Conservation (phyloP, 2,329 filamentous ascomycete species). For the Pseudogymnoascus sp. region DNA sequence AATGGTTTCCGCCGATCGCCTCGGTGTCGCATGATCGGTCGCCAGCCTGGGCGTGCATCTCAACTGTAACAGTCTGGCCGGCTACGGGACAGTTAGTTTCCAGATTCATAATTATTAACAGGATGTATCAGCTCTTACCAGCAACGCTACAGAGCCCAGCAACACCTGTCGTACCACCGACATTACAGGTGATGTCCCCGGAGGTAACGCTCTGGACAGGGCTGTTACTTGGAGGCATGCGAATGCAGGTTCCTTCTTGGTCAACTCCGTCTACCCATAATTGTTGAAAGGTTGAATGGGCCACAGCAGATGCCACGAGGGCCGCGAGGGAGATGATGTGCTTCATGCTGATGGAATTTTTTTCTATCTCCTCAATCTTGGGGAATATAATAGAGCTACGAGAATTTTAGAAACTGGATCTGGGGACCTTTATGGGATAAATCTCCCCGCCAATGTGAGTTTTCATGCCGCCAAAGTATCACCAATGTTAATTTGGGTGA, state of each 20-base stretch:
- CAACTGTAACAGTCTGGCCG: slow-evolving; percentile 39
- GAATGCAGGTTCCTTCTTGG: slow-evolving; percentile 41
- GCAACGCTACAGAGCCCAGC: slow-evolving; percentile 23
- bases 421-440: not conserved
- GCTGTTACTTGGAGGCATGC: slow-evolving; percentile 42
- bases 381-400: not conserved
- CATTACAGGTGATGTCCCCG: slow-evolving; percentile 41
- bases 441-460: not conserved
- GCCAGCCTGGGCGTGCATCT: slow-evolving; percentile 47
- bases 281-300: slow-evolving; percentile 39
- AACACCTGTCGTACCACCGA: slow-evolving; percentile 31
- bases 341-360: not conserved
- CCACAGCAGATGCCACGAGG: slow-evolving; percentile 28
- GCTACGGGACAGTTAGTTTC: slow-evolving; percentile 44
- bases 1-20: slow-evolving; percentile 41
- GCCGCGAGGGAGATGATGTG: not conserved
- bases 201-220: slow-evolving; percentile 43
- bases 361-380: not conserved
- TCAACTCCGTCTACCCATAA: slow-evolving; percentile 43
- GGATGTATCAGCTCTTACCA: slow-evolving; percentile 13
- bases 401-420: not conserved
- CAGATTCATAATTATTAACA: slow-evolving; percentile 32
- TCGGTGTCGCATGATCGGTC: slow-evolving; percentile 42
- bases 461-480: not conserved
- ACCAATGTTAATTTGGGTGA: not conserved